These are phyloP conservation scores for Fistulina hepatica DNA, from an alignment of 1,284 basidiomycete species.

Conservation along the genomic window DNA sequence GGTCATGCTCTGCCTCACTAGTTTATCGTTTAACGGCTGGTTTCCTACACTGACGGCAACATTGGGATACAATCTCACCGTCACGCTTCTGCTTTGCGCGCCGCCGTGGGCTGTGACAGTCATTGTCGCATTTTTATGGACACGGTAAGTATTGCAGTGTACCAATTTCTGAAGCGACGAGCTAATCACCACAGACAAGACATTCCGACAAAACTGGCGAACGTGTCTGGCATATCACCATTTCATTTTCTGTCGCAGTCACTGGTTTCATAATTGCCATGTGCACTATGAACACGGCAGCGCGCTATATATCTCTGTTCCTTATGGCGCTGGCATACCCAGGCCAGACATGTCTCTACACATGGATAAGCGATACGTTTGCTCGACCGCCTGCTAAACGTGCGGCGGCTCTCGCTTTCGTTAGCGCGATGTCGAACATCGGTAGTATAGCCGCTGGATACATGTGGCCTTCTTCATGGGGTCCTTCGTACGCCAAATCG, in stretches of 20 bases:
- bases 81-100: conserved; percentile 63
- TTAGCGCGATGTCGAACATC: conserved; percentile 58
- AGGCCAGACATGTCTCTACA: conserved; percentile 54
- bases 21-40: conserved; percentile 54
- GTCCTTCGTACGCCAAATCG: conserved; percentile 27
- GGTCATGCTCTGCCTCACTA: conserved; percentile 37
- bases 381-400: conserved; percentile 59
- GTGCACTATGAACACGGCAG: conserved; percentile 53
- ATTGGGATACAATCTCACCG: conserved; percentile 53
- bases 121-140: conserved; percentile 37
- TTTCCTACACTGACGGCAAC: conserved; percentile 46
- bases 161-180: not conserved
- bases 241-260: conserved; percentile 44
- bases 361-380: conserved; percentile 64
- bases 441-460: conserved; percentile 63
- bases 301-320: conserved; percentile 59
- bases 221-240: conserved; percentile 53
- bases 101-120: conserved; percentile 69
- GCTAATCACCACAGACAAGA: conserved; percentile 3
- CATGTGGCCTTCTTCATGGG: conserved; percentile 3
- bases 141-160: conserved; percentile 29
- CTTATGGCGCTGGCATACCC: conserved; percentile 65
- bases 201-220: conserved; percentile 30
- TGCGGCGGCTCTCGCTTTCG: conserved; percentile 56
- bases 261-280: conserved; percentile 67